Evolutionary conservation across 495 filamentous ascomycete genomes (phyloP).

Genomic region (Apodospora peruviana): DNA sequence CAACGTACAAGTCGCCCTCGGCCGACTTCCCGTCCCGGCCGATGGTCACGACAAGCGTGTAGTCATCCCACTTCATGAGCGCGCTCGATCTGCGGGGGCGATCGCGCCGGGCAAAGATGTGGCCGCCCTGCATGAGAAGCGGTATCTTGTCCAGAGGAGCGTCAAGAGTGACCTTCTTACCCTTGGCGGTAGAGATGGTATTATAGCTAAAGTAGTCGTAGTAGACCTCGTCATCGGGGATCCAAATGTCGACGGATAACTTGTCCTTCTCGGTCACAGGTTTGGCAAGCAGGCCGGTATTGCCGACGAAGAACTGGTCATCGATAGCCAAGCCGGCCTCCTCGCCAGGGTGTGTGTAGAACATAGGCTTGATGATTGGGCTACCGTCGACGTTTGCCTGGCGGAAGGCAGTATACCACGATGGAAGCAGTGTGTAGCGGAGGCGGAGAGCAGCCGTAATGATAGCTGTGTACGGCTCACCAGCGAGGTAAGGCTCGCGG

Average conservation of each 20-base stretch:
- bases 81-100: conserved; percentile 75
- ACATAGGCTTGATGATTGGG: conserved; percentile 86
- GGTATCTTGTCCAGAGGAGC: conserved; percentile 83
- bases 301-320: conserved; percentile 87
- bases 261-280: conserved; percentile 75
- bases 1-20: conserved; percentile 78
- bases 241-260: conserved; percentile 70
- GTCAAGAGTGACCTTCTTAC: conserved; percentile 59
- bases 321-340: conserved; percentile 82
- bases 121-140: conserved; percentile 83
- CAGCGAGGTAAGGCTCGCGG: conserved; percentile 85
- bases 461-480: conserved; percentile 78
- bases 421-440: conserved; percentile 81
- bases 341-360: conserved; percentile 83
- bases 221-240: conserved; percentile 81
- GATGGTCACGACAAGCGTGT: conserved; percentile 81
- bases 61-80: conserved; percentile 90
- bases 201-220: conserved; percentile 91
- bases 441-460: conserved; percentile 83
- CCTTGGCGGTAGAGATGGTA: conserved; percentile 57
- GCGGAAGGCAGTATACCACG: conserved; percentile 97
- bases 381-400: conserved; percentile 75
- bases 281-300: conserved; percentile 80
- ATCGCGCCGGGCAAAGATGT: conserved; percentile 87
- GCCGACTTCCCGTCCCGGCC: conserved; percentile 59